Conservation (phyloP, 2,329 filamentous ascomycete genomes). For the Ascochyta lentis region DNA sequence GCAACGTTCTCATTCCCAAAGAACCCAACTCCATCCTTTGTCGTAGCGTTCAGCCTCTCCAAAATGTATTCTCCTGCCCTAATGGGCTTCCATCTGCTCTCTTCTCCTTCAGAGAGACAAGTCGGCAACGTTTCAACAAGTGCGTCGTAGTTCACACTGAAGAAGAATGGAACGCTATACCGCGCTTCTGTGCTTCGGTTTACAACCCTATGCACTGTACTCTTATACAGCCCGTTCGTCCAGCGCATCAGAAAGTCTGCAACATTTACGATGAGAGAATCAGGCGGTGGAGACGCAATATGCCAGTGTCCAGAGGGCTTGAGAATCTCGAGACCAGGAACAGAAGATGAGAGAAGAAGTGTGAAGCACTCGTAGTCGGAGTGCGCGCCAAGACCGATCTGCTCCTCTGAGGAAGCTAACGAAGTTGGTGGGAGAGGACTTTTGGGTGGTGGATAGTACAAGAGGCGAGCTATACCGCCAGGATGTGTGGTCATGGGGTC, state of each 20-base stretch:
- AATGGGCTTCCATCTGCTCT: slow-evolving; percentile 45
- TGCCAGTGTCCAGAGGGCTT: slow-evolving; percentile 42
- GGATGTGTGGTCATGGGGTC: slow-evolving; percentile 51
- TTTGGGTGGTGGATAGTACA: slow-evolving; percentile 49
- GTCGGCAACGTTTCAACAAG: slow-evolving; percentile 49
- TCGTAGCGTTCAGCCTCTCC: slow-evolving; percentile 46
- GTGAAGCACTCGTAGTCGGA: slow-evolving; percentile 47
- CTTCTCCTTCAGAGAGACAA: slow-evolving; percentile 44
- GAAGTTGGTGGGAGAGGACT: slow-evolving; percentile 13
- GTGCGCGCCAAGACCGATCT: slow-evolving; percentile 50
- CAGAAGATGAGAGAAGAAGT: slow-evolving; percentile 37
- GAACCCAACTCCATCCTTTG: slow-evolving; percentile 40
- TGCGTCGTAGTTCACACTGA: slow-evolving; percentile 52
- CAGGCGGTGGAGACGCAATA: slow-evolving; percentile 47
- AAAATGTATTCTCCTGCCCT: slow-evolving; percentile 51
- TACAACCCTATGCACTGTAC: slow-evolving; percentile 58
- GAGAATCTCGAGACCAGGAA: slow-evolving; percentile 44
- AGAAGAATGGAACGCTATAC: slow-evolving; percentile 58
- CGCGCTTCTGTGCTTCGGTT: slow-evolving; percentile 51
- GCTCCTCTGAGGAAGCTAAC: slow-evolving; percentile 21
- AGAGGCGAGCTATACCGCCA: slow-evolving; percentile 49
- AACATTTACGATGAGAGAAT: slow-evolving; percentile 60
- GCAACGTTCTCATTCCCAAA: slow-evolving; percentile 23
- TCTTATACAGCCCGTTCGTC: slow-evolving; percentile 59
- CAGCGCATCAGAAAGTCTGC: slow-evolving; percentile 60